phyloP scores from a whole-genome alignment of 495 filamentous ascomycete species.

The Friedmanniomyces endolithicus region DNA sequence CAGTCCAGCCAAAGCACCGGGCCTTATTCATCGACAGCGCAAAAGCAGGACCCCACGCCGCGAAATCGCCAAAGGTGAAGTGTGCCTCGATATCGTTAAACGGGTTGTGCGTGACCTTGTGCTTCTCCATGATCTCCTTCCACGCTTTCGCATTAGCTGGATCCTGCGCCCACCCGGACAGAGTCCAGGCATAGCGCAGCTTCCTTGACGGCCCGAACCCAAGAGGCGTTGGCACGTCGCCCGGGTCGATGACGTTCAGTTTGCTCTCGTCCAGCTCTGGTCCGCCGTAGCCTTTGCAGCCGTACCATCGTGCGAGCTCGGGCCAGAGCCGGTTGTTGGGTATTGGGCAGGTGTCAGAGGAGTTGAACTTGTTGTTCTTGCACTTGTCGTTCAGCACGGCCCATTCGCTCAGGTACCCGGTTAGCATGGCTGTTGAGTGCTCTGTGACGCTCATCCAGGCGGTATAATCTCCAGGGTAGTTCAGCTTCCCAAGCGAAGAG shows the following conservation, averaged over 20 bases:
- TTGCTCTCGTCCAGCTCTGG: constrained; percentile 19
- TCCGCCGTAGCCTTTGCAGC: constrained; percentile 18
- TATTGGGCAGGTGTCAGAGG: constrained; percentile 33
- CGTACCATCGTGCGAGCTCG: constrained; percentile 35
- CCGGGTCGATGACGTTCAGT: constrained; percentile 3
- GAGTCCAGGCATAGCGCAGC: constrained; percentile 29
- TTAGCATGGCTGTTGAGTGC: constrained; percentile 31
- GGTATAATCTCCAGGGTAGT: constrained; percentile 32
- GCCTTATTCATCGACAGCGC: constrained; percentile 30
- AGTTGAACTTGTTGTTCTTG: constrained; percentile 36
- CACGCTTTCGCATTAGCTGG: constrained; percentile 35
- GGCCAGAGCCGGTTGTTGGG: constrained; percentile 38
- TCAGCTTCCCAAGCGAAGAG: too few relatives aligned
- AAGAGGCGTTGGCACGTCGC: constrained; percentile 7
- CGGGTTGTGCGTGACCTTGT: constrained; percentile 23
- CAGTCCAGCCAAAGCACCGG: constrained; percentile 30
- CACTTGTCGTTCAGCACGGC: constrained; percentile 30
- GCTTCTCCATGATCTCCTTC: constrained; percentile 24
- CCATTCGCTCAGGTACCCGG: constrained; percentile 41
- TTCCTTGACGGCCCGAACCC: constrained; percentile 11
- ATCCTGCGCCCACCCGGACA: constrained; percentile 35
- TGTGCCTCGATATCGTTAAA: constrained; percentile 21
- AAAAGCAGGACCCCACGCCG: constrained; percentile 2
- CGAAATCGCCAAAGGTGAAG: constrained; percentile 26
- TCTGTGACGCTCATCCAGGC: constrained; percentile 33